These are phyloP conservation scores for Crithidia sp. DNA, from an alignment of 208 protist species.

Conservation along the genomic window DNA sequence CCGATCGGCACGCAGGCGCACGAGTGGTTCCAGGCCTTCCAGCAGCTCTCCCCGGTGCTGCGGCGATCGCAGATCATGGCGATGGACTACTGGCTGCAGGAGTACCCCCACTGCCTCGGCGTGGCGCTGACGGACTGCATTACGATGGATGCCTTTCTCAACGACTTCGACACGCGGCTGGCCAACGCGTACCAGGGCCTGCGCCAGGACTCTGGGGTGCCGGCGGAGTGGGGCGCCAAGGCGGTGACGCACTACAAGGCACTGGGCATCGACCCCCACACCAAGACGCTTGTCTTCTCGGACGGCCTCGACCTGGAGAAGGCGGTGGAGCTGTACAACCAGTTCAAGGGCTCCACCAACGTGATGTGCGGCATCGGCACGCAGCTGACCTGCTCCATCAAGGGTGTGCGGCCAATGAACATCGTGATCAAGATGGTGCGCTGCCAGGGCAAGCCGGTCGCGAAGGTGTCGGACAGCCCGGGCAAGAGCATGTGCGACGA, in stretches of 20 bases:
- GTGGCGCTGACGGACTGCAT: constrained; percentile 92
- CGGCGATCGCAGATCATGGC: constrained; percentile 74
- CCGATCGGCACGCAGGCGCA: constrained; percentile 87
- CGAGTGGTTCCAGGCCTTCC: constrained; percentile 92
- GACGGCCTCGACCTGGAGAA: constrained; percentile 84
- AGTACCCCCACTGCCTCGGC: constrained; percentile 83
- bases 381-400: constrained; percentile 85
- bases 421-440: constrained; percentile 93
- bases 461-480: constrained; percentile 87
- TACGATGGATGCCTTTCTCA: constrained; percentile 89
- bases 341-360: constrained; percentile 60
- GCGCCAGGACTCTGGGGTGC: constrained; percentile 85
- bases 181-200: constrained; percentile 72
- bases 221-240: constrained; percentile 77
- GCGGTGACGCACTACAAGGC: constrained; percentile 76
- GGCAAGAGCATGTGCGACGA: constrained; percentile 84
- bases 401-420: constrained; percentile 73
- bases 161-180: constrained; percentile 70
- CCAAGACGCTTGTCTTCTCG: constrained; percentile 87
- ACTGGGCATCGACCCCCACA: constrained; percentile 77
- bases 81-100: constrained; percentile 74
- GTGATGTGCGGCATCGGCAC: constrained; percentile 89
- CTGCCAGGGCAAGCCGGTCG: constrained; percentile 85
- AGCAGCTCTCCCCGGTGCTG: constrained; percentile 78
- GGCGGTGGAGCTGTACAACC: constrained; percentile 58